Evolutionary conservation across 129 eudicot genomes (phyloP).

Genomic region (Glebionis coronaria): DNA sequence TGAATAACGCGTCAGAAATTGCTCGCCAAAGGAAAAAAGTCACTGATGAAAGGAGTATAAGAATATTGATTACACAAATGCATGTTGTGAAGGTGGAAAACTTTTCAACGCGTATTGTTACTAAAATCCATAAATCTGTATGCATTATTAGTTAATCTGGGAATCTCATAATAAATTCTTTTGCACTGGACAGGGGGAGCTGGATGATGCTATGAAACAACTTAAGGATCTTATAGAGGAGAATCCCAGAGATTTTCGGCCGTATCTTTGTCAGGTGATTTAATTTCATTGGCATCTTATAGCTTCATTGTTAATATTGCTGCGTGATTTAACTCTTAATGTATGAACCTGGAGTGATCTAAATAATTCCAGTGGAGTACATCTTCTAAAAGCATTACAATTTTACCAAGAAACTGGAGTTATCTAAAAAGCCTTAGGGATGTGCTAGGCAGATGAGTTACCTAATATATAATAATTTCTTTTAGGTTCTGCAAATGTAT

Average conservation of each 20-base stretch:
- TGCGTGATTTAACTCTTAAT: background rate
- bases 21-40: constrained; percentile 67
- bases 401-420: too few species aligned
- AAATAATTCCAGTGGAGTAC: too few species aligned
- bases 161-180: background rate
- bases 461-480: too few species aligned
- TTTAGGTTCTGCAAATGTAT: too few species aligned
- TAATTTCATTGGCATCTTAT: constrained; percentile 4
- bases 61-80: constrained; percentile 85
- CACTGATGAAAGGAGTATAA: constrained; percentile 75
- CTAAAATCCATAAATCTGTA: background rate
- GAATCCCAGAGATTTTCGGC: constrained; percentile 93
- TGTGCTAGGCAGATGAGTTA: too few species aligned
- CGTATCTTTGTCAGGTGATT: constrained; percentile 85
- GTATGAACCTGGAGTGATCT: too few species aligned
- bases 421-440: too few species aligned
- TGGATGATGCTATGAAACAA: constrained; percentile 66
- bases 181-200: constrained; percentile 59
- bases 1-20: constrained; percentile 53
- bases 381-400: too few species aligned
- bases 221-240: constrained; percentile 60
- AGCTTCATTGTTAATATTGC: background rate
- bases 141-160: background rate
- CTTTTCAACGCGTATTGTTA: background rate
- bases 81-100: constrained; percentile 70